phyloP scores from a whole-genome alignment of 108 stramenopile genomes.

The Fistulifera solaris region DNA sequence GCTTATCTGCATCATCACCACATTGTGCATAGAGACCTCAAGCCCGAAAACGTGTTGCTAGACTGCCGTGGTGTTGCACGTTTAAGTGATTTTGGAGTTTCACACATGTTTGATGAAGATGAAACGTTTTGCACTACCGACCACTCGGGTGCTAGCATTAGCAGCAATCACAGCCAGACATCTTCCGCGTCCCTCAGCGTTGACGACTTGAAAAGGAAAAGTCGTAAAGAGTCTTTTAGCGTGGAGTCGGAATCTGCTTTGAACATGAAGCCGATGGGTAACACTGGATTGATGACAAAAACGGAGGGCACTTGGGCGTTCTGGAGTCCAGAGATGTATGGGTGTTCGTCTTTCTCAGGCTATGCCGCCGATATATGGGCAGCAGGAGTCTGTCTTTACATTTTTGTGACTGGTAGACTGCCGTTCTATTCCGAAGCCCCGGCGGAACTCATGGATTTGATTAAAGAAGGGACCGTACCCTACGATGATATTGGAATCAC shows the following conservation, averaged over 20 bases:
- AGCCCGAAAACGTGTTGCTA: constrained; percentile 78
- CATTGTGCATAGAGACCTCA: constrained; percentile 79
- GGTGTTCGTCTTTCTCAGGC: constrained; percentile 52
- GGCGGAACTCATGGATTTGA: constrained; percentile 56
- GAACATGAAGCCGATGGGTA: constrained; percentile 41
- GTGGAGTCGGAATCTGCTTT: constrained; percentile 48
- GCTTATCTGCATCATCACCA: constrained; percentile 81
- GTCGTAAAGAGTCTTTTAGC: no score
- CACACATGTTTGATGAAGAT: constrained; percentile 79
- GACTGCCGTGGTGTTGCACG: constrained; percentile 64
- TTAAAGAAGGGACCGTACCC: constrained; percentile 39
- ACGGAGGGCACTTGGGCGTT: constrained; percentile 89
- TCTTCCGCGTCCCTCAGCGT: constrained; percentile 1
- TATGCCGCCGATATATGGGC: constrained; percentile 90
- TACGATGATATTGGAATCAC: constrained; percentile 43
- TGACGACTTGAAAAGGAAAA: constrained; percentile 21
- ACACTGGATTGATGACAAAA: constrained; percentile 56
- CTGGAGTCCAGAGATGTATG: constrained; percentile 81
- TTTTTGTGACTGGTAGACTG: constrained; percentile 73
- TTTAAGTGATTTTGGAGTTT: constrained; percentile 84
- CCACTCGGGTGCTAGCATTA: constrained; percentile 7
- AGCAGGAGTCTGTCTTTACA: constrained; percentile 80
- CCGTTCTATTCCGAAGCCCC: constrained; percentile 76
- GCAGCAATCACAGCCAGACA: constrained; percentile 7
- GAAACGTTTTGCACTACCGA: neutral